Percentiles rank a stretch among this genome's conserved stretches.
Conservation (phyloP, 495 filamentous ascomycete species). For the Amniculicola lignicola region DNA sequence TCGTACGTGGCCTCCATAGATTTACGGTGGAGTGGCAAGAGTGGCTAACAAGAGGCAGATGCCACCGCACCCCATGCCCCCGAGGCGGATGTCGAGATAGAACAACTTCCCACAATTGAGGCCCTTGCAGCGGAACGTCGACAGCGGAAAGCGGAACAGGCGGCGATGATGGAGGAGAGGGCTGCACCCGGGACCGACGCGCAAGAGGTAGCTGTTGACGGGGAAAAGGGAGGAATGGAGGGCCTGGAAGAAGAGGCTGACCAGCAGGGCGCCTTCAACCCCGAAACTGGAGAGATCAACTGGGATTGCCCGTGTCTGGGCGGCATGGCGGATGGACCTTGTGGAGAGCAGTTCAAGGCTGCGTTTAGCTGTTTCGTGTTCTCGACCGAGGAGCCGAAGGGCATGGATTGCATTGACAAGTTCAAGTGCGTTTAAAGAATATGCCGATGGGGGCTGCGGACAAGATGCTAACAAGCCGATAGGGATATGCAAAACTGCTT, state of each 20-base stretch:
- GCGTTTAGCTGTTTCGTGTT: slow-evolving; percentile 98
- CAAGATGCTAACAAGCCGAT: slow-evolving; percentile 30
- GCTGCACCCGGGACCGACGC: slow-evolving; percentile 22
- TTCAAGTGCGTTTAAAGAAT: slow-evolving; percentile 69
- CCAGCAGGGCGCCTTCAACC: slow-evolving; percentile 90
- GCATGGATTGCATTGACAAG: slow-evolving; percentile 96
- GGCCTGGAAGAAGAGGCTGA: slow-evolving; percentile 75
- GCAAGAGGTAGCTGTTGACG: slow-evolving; percentile 10
- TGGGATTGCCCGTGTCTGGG: slow-evolving; percentile 98
- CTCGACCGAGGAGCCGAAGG: slow-evolving; percentile 93
- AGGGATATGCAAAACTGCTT: slow-evolving; percentile 98
- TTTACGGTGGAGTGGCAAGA: slow-evolving; percentile 5
- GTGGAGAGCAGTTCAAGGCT: slow-evolving; percentile 87
- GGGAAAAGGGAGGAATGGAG: slow-evolving; percentile 37
- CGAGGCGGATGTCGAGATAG: slow-evolving; percentile 35
- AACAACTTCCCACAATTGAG: slow-evolving; percentile 40
- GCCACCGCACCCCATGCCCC: slow-evolving; percentile 31
- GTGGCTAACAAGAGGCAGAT: slow-evolving; percentile 7
- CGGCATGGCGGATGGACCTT: slow-evolving; percentile 95
- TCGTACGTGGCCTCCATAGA: slow-evolving; percentile 51
- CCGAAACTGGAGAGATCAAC: slow-evolving; percentile 98
- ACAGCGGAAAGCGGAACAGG: slow-evolving; percentile 22
- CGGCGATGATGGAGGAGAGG: slow-evolving; percentile 3
- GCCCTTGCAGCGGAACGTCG: slow-evolving; percentile 34
- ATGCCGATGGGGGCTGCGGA: not conserved